Conservation (phyloP, 306 rosid genomes). For the Acacia acuminata region DNA sequence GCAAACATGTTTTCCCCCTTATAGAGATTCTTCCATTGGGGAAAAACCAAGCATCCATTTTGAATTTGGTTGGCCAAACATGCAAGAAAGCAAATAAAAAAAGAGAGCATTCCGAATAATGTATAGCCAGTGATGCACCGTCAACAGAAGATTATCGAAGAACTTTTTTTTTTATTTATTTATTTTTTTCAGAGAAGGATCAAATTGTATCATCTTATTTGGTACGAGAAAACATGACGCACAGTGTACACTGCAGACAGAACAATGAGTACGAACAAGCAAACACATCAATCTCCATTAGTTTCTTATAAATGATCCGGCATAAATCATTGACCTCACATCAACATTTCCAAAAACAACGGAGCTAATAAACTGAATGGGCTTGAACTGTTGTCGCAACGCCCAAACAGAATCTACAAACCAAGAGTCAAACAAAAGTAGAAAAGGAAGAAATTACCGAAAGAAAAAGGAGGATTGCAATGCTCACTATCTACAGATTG, state of each 20-base stretch:
- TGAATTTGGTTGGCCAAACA: background rate
- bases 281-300: conserved; percentile 17
- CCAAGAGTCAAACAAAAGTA: background rate
- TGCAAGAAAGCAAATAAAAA: background rate
- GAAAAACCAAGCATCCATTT: conserved; percentile 2
- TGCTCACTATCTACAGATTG: conserved; percentile 23
- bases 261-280: background rate
- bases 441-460: background rate
- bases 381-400: background rate
- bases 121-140: background rate
- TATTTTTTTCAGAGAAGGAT: background rate
- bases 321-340: conserved; percentile 23
- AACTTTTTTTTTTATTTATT: background rate
- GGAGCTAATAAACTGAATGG: background rate
- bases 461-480: background rate
- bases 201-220: conserved; percentile 20
- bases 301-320: background rate
- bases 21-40: background rate
- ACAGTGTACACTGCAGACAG: background rate
- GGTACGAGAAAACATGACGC: background rate
- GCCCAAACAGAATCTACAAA: conserved; percentile 23
- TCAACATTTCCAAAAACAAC: background rate
- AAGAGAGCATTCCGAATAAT: conserved; percentile 11
- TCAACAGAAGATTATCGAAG: background rate
- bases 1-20: background rate